A percentile compares a stretch with the other conserved stretches of the same genome.
Evolutionary conservation across 116 monocot genomes (phyloP).

Genomic region (Zostera marina): DNA sequence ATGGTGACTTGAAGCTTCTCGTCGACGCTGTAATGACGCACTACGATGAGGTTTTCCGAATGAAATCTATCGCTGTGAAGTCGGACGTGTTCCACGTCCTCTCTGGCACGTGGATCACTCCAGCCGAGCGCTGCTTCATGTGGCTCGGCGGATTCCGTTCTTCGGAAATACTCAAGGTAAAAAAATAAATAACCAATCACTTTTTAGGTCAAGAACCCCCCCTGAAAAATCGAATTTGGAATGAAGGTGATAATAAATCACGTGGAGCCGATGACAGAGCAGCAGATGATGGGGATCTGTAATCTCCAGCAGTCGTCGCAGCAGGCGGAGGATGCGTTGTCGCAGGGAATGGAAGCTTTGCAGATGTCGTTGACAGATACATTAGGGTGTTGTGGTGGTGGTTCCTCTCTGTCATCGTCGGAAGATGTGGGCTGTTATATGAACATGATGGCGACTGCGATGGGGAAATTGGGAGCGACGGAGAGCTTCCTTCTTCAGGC

Average conservation of each 20-base stretch:
- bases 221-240: too few relatives aligned
- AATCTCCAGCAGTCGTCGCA: slow-evolving; percentile 80
- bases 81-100: slow-evolving; percentile 78
- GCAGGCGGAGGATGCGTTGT: slow-evolving; percentile 79
- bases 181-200: too few relatives aligned
- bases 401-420: slow-evolving; percentile 12
- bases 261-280: slow-evolving; percentile 67
- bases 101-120: slow-evolving; percentile 78
- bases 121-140: slow-evolving; percentile 78
- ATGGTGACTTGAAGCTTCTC: slow-evolving; percentile 42
- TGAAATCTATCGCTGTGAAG: slow-evolving; percentile 47
- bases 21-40: slow-evolving; percentile 60
- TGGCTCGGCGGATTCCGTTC: slow-evolving; percentile 82
- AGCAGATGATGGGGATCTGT: slow-evolving; percentile 75
- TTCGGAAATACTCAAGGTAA: slow-evolving; percentile 58
- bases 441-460: slow-evolving; percentile 74
- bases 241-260: slow-evolving; percentile 44
- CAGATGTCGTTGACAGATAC: slow-evolving; percentile 61
- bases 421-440: slow-evolving; percentile 74
- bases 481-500: slow-evolving; percentile 68
- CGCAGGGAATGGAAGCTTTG: slow-evolving; percentile 83
- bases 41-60: slow-evolving; percentile 57
- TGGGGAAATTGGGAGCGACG: slow-evolving; percentile 63
- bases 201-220: too few relatives aligned
- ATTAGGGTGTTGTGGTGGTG: slow-evolving; percentile 34